Evolutionary conservation across 306 rosid species (phyloP).

Genomic region (Quercus aquifolioides): DNA sequence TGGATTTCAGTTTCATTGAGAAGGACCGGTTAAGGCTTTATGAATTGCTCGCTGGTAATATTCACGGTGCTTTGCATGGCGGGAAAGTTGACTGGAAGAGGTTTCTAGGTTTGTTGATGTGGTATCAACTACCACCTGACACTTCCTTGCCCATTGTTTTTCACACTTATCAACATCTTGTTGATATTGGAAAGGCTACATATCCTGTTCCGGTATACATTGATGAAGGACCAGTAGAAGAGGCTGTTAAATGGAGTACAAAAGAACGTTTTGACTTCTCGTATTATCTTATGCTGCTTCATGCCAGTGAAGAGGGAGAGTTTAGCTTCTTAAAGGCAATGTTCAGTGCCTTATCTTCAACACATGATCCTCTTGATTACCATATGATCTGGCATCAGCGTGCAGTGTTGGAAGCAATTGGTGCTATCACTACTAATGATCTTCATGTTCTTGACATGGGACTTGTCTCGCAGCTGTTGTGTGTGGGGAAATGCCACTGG

Average conservation of each 20-base stretch:
- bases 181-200: slow-evolving; percentile 76
- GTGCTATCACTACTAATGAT: slow-evolving; percentile 75
- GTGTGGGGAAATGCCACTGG: slow-evolving; percentile 91
- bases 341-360: slow-evolving; percentile 89
- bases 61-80: slow-evolving; percentile 57
- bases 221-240: slow-evolving; percentile 65
- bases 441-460: slow-evolving; percentile 91
- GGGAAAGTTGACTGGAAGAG: slow-evolving; percentile 88
- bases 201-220: slow-evolving; percentile 80
- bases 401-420: slow-evolving; percentile 81
- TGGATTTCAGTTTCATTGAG: slow-evolving; percentile 90
- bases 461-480: slow-evolving; percentile 77
- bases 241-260: slow-evolving; percentile 32
- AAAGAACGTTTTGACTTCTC: slow-evolving; percentile 71
- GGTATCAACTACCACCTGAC: slow-evolving; percentile 78
- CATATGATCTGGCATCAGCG: slow-evolving; percentile 99
- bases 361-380: slow-evolving; percentile 92
- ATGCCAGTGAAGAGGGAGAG: slow-evolving; percentile 60
- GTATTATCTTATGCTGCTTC: slow-evolving; percentile 94
- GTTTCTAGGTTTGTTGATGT: slow-evolving; percentile 87
- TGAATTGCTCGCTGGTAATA: slow-evolving; percentile 80
- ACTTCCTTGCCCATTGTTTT: slow-evolving; percentile 68
- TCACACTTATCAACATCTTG: slow-evolving; percentile 64
- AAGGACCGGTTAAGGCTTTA: slow-evolving; percentile 72
- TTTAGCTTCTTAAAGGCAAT: slow-evolving; percentile 61